Conservation (phyloP, 1,284 basidiomycete genomes). For the Ceratobasidium sp. region DNA sequence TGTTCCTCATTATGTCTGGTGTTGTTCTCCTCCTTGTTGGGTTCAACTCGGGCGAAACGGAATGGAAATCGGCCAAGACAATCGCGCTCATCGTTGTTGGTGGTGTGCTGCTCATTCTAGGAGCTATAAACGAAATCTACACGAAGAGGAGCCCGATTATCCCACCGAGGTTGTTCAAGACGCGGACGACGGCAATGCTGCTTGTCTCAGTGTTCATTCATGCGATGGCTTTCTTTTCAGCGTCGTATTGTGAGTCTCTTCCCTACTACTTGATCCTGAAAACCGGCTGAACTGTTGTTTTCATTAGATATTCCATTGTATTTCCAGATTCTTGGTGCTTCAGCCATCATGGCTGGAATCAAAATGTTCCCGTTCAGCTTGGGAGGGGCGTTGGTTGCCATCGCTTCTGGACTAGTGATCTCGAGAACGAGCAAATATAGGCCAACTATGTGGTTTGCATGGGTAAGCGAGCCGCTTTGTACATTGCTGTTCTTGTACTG, state of each 20-base stretch:
- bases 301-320: constrained; percentile 50
- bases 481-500: neutral
- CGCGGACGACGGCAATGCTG: constrained; percentile 54
- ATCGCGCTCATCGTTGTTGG: constrained; percentile 44
- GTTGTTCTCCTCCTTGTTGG: constrained; percentile 83
- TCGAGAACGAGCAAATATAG: constrained; percentile 50
- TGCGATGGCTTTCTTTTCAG: constrained; percentile 53
- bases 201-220: constrained; percentile 54
- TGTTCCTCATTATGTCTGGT: constrained; percentile 74
- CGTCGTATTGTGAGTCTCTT: constrained; percentile 47
- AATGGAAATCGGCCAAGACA: constrained; percentile 42
- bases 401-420: constrained; percentile 52
- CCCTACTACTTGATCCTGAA: constrained; percentile 10
- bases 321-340: constrained; percentile 55
- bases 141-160: constrained; percentile 55
- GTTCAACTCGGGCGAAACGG: constrained; percentile 77
- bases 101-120: constrained; percentile 38
- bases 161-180: constrained; percentile 57
- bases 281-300: neutral
- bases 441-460: constrained; percentile 49
- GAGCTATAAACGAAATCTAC: constrained; percentile 45
- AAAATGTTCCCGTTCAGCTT: constrained; percentile 55
- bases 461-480: constrained; percentile 26
- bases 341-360: constrained; percentile 55
- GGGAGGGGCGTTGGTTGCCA: constrained; percentile 50